Percentiles rank a stretch among this genome's conserved stretches.
Conservation (phyloP, 139 green algal species). For the Micromonas pusilla region DNA sequence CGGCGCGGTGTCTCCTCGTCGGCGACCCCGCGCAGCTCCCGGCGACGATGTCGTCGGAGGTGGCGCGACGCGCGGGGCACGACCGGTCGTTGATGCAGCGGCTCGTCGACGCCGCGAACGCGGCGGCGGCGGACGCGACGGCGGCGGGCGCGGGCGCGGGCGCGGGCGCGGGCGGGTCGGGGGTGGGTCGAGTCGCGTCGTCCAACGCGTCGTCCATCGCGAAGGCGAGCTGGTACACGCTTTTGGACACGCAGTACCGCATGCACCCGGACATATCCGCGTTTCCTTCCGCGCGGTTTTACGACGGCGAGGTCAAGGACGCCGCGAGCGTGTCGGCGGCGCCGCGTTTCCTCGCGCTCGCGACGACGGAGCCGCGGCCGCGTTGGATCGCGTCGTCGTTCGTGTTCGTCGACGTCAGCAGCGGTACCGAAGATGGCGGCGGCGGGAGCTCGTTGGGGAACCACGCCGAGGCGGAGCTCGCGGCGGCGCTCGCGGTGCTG, state of each 20-base stretch:
- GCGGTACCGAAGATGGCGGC: slow-evolving; percentile 23
- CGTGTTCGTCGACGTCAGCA: slow-evolving; percentile 31
- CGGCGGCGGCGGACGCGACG: slow-evolving; percentile 1
- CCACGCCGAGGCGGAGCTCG: neutral
- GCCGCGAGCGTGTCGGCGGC: slow-evolving; percentile 28
- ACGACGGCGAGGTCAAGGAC: slow-evolving; percentile 56
- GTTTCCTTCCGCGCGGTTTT: slow-evolving; percentile 77
- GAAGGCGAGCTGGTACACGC: no score
- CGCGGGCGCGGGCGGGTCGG: no score
- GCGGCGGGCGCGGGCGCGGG: no score
- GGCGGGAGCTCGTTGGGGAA: neutral
- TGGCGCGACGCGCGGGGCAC: slow-evolving; percentile 46
- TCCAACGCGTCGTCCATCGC: no score
- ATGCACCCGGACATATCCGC: slow-evolving; percentile 82
- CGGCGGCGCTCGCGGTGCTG: neutral
- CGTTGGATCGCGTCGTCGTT: neutral
- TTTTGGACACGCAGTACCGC: slow-evolving; percentile 66
- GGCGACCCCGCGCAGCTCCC: slow-evolving; percentile 45
- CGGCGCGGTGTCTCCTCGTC: neutral
- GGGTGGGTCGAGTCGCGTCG: no score
- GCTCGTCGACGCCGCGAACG: slow-evolving; percentile 40
- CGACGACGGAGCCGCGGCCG: slow-evolving; percentile 17
- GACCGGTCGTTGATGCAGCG: slow-evolving; percentile 79
- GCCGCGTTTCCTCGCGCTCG: neutral
- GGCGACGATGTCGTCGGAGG: slow-evolving; percentile 52